Base-by-base conservation (phyloP, 2,329 filamentous ascomycete genomes). In the Microdochium trichocladiopsis region DNA sequence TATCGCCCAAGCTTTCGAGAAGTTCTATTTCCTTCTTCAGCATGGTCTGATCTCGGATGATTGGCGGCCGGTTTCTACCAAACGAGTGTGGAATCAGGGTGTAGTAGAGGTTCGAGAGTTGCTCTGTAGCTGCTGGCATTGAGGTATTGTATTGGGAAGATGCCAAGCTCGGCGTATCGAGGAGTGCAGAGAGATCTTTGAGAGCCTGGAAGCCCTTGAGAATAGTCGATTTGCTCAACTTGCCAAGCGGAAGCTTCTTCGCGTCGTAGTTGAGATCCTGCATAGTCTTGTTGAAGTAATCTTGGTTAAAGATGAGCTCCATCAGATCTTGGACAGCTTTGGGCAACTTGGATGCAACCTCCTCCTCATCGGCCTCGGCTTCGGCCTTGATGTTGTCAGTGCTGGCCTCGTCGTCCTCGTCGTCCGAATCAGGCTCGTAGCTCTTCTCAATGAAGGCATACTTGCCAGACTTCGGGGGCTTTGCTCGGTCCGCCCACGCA, bases 401-500 rank as follows among this genome's bases (percentile, higher is more conserved):
- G 14, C 52, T 54, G n/a, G 55, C 50, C 41, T 57, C 61, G 14
- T 59, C 58, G 22, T 62, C 60, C 16, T 64, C 64, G 4, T 66
- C 61, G 49, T 72, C 66, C 1, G 76, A 81, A 53, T 90, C 86
- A 0, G 82, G 78, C 49, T 87, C 82, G 63, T 95, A 95, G 62
- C 80, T 87, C 43, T 80, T 80, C 69, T 95, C 89, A 11, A 95
- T 77, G 63, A 90, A 95, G 2, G 86, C 86, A 62, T 95, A 95
- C 63, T 88, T 86, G 31, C 78, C 83, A 1, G 77, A 69, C 60
- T 81, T 87, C 0, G 88, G 83, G 2, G 77, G 66, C 0, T 76
- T 68, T 2, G 66, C 68, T 4, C 83, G 76, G 25, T 79, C 66
- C 0, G 67, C 71, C 82, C 83, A 87, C 0, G 59, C 6, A 21